These are phyloP conservation scores for Pseudogymnoascus sp. DNA, from an alignment of 2,329 filamentous ascomycete genomes.

Conservation along the genomic window DNA sequence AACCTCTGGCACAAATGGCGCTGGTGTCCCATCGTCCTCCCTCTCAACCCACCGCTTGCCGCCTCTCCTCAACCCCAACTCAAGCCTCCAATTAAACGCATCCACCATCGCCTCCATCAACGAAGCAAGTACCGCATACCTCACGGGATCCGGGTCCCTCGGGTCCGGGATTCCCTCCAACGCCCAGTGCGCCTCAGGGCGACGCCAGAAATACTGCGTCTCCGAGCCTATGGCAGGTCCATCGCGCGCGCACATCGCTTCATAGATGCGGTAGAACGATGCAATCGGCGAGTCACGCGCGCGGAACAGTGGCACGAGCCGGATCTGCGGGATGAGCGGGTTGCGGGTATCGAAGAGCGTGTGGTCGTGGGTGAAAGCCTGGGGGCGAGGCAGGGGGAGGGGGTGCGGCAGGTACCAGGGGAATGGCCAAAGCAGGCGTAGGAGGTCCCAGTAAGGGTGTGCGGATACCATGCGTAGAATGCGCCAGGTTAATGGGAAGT, in stretches of 20 bases:
- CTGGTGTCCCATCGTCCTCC: conserved; percentile 18
- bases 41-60: conserved; percentile 17
- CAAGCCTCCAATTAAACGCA: conserved; percentile 27
- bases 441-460: neutral
- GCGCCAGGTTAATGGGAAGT: neutral
- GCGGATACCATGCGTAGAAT: neutral
- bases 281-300: conserved; percentile 25
- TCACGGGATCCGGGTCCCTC: conserved; percentile 25
- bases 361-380: conserved; percentile 45
- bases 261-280: conserved; percentile 28
- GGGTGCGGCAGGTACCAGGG: conserved; percentile 16
- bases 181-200: conserved; percentile 21
- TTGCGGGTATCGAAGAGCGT: conserved; percentile 26
- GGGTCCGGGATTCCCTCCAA: conserved; percentile 26
- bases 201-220: conserved; percentile 28
- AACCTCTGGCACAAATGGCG: conserved; percentile 17
- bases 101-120: conserved; percentile 25
- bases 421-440: neutral
- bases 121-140: conserved; percentile 28
- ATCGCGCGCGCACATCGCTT: conserved; percentile 21
- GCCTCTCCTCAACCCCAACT: conserved; percentile 23
- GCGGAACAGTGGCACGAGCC: conserved; percentile 13
- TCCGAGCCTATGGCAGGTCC: conserved; percentile 18
- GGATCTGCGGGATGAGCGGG: conserved; percentile 1
- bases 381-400: conserved; percentile 26